Base-by-base conservation (phyloP, 164 flowering plant genomes). In the Buxus sempervirens region DNA sequence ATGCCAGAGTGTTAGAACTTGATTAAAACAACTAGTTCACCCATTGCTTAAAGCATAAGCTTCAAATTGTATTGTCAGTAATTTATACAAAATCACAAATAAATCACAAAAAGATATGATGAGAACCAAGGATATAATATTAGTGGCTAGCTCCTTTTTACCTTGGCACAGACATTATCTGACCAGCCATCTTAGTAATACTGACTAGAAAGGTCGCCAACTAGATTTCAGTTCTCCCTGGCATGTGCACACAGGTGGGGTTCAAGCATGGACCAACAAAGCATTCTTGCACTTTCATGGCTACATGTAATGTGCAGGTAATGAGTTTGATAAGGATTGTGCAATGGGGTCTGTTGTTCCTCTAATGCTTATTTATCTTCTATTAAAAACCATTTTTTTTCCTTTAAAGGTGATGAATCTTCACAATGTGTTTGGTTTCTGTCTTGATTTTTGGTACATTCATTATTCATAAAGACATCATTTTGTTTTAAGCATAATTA, bases 21-120 rank as follows among this genome's bases (percentile, higher is more conserved):
- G 68, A 77, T 75, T 73, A 67, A 48, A 69, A 32, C 49, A 64
- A 28, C 59, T 55, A 36, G 28, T 60, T 54, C 64, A 56, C 25
- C 54, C 36, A 51, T 69, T 72, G 72, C 81, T 83, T 77, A 70
- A 79, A 73, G 74, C 67, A 67, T n/a, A 81, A 81, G 80, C 62
- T 72, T 70, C 36, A 69, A 25, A 24, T 32, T 62, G 67, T 66
- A 72, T 62, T 70, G 69, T 58, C 36, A 70, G 59, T 16, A 69
- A 78, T 67, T 61, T 62, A 58, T 57, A 16, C 54, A 25, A 41
- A 48, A 76, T 32, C 53, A n/a, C n/a, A n/a, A n/a, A n/a, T n/a
- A n/a, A n/a, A n/a, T n/a, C n/a, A 65, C n/a, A 26, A 42, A 70
- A 70, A 62, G 19, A 66, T 13, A 64, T 41, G 58, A 64, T 15